Evolutionary conservation across 129 eudicot species (phyloP).

Genomic region (Gnaphalium uliginosum): DNA sequence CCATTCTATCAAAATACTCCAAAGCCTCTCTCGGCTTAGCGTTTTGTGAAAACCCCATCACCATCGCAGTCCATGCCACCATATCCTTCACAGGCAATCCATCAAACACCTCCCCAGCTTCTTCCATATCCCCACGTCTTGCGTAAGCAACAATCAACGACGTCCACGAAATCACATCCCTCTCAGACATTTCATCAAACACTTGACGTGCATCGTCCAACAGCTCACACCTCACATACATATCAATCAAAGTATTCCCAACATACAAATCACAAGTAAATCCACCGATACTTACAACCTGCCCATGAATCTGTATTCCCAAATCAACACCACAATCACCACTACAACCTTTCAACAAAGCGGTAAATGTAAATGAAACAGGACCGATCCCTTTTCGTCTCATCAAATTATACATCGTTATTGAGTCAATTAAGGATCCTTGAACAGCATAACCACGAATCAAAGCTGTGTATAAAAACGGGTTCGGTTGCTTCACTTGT

Average conservation of each 20-base stretch:
- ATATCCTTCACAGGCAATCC: conserved; percentile 41
- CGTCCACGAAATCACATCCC: conserved; percentile 69
- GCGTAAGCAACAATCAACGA: conserved; percentile 57
- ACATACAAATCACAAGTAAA: conserved; percentile 54
- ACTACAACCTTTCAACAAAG: conserved; percentile 54
- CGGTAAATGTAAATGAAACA: conserved; percentile 65
- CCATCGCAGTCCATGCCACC: conserved; percentile 48
- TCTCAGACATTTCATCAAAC: conserved; percentile 37
- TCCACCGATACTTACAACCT: conserved; percentile 58
- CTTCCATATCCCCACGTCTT: conserved; percentile 55
- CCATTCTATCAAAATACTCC: conserved; percentile 63
- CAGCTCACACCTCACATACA: conserved; percentile 60
- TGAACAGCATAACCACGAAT: conserved; percentile 59
- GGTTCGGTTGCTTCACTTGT: conserved; percentile 57
- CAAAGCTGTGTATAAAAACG: conserved; percentile 67
- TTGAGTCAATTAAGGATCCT: conserved; percentile 42
- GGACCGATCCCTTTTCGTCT: conserved; percentile 50
- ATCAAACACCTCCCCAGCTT: conserved; percentile 57
- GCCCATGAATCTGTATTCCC: conserved; percentile 64
- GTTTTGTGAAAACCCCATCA: conserved; percentile 65
- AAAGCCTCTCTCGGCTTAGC: conserved; percentile 62
- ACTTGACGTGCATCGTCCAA: conserved; percentile 9
- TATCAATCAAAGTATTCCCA: conserved; percentile 58
- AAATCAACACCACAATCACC: conserved; percentile 35
- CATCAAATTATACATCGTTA: conserved; percentile 51